Base-by-base conservation (phyloP, 306 rosid species). In the Pyrus communis region DNA sequence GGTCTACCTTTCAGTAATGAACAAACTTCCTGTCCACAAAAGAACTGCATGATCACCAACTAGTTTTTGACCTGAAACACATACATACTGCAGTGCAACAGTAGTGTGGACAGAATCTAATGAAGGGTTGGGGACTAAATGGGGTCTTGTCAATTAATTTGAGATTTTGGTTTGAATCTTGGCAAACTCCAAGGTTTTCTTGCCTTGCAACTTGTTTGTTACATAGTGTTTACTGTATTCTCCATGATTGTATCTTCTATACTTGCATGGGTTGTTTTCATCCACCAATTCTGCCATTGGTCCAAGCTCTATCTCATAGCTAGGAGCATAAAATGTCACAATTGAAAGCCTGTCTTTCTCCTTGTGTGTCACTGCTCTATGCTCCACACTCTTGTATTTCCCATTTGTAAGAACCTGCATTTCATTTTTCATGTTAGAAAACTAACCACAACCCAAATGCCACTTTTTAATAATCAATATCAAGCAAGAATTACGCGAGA, bases 261-360 rank as follows among this genome's bases (percentile, higher is more conserved):
- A 96, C 75, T 80, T 89, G 98, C 93, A 84, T 75, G 93, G 93
- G 19, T 83, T 82, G 19, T 88, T 80, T 80, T 86, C 90, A 80
- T 89, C 84, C 76, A 89, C 88, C 81, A 91, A 71, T 79, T 92
- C 91, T 33, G 69, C 75, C 82, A 96, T 73, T 15, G 99, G 99
- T 21, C 93, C 99, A 85, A 96, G 83, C 90, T 92, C 97, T 38
- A 89, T 67, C 61, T 89, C 96, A 82, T 96, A 96, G 84, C 89
- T 88, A 70, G 99, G 99, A 76, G 99, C 99, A 85, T 82, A 96
- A 69, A 96, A 96, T 69, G 99, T 92, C 67, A 89, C 99, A 18
- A 93, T 75, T 28, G 96, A 92, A 52, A 96, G 92, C 17, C 98
- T 78, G 59, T 91, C 98, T 77, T 84, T 83, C 49, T 85, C 89